phyloP scores from a whole-genome alignment of 2,329 filamentous ascomycete genomes.

The Huntiella decipiens region DNA sequence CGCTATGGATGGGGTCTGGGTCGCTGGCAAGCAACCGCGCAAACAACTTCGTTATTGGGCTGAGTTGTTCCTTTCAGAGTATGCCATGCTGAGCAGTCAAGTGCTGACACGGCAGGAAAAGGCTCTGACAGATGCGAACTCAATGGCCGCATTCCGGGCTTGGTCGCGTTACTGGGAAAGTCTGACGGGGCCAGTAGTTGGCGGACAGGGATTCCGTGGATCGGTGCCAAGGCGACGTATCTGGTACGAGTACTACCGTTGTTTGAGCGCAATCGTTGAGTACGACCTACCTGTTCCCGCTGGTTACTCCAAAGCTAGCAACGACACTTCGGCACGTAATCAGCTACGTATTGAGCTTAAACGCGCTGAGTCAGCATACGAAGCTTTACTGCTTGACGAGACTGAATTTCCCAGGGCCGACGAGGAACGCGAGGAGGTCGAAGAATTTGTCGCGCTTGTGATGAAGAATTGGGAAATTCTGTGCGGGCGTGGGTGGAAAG shows the following conservation, averaged over 20 bases:
- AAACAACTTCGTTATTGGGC: slow-evolving; percentile 60
- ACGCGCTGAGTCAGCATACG: slow-evolving; percentile 60
- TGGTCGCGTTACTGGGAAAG: slow-evolving; percentile 54
- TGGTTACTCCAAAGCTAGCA: slow-evolving; percentile 23
- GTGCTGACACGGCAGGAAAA: slow-evolving; percentile 32
- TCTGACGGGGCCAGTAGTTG: slow-evolving; percentile 26
- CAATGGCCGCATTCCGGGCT: slow-evolving; percentile 38
- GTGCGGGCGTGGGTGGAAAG: slow-evolving; percentile 61
- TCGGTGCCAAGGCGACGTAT: slow-evolving; percentile 45
- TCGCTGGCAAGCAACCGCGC: slow-evolving; percentile 28
- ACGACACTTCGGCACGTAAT: slow-evolving; percentile 34
- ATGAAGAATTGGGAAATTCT: slow-evolving; percentile 73
- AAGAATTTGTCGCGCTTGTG: slow-evolving; percentile 60
- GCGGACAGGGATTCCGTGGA: slow-evolving; percentile 39
- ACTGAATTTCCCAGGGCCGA: slow-evolving; percentile 71
- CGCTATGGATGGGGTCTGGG: slow-evolving; percentile 36
- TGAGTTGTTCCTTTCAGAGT: slow-evolving; percentile 57
- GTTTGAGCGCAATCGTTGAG: slow-evolving; percentile 58
- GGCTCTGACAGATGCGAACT: slow-evolving; percentile 31
- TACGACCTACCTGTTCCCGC: slow-evolving; percentile 41
- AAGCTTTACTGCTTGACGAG: slow-evolving; percentile 57
- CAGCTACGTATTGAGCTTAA: slow-evolving; percentile 62
- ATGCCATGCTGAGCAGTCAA: slow-evolving; percentile 49
- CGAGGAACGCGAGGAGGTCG: slow-evolving; percentile 59
- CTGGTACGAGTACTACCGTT: slow-evolving; percentile 72